Percentiles rank a stretch among this genome's conserved stretches.
These are phyloP conservation scores for Omphalotus olearius DNA, from an alignment of 1,284 basidiomycete species.

Conservation along the genomic window DNA sequence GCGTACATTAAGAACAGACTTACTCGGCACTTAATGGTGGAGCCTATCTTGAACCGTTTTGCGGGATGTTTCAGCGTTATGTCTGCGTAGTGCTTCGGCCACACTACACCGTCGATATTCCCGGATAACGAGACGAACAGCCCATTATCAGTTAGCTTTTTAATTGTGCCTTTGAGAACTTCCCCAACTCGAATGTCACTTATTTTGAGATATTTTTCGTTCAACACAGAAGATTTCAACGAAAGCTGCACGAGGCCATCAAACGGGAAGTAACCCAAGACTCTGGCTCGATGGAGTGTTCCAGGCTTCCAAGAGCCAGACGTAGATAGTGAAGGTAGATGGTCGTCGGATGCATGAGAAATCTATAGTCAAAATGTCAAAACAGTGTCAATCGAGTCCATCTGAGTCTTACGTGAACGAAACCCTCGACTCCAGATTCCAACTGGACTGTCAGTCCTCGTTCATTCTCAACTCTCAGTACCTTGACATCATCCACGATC, in stretches of 20 bases:
- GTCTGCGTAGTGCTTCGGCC: slow-evolving; percentile 95
- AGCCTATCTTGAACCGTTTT: slow-evolving; percentile 86
- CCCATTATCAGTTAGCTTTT: slow-evolving; percentile 73
- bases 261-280: slow-evolving; percentile 83
- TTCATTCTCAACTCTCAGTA: slow-evolving; percentile 74
- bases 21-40: slow-evolving; percentile 83
- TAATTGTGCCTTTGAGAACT: slow-evolving; percentile 80
- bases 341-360: slow-evolving; percentile 91
- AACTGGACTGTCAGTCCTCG: slow-evolving; percentile 77
- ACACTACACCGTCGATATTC: slow-evolving; percentile 88
- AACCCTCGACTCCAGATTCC: slow-evolving; percentile 65
- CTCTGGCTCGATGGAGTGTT: slow-evolving; percentile 82
- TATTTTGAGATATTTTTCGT: slow-evolving; percentile 86
- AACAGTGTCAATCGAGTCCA: slow-evolving; percentile 14
- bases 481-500: slow-evolving; percentile 67
- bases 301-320: slow-evolving; percentile 80
- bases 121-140: slow-evolving; percentile 85
- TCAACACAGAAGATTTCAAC: slow-evolving; percentile 78
- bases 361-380: slow-evolving; percentile 51
- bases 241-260: slow-evolving; percentile 90
- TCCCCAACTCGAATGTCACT: slow-evolving; percentile 84
- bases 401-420: slow-evolving; percentile 69
- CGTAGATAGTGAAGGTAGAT: slow-evolving; percentile 72
- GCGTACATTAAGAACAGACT: slow-evolving; percentile 21
- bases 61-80: slow-evolving; percentile 89